Base-by-base conservation (phyloP, 768 basidiomycete genomes). In the Strobilomyces dryophilus region DNA sequence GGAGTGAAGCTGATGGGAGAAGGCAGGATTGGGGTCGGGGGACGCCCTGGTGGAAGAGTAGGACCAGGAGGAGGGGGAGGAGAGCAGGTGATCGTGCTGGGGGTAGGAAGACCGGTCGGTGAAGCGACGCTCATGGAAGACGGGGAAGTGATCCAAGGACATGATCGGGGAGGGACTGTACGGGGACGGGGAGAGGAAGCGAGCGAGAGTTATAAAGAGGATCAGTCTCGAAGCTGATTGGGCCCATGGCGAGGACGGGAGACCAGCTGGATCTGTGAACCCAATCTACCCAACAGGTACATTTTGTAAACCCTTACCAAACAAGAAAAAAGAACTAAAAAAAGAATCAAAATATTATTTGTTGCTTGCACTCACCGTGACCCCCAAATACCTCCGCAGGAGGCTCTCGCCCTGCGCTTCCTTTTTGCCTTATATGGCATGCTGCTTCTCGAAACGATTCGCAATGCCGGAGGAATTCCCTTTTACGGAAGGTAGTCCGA, bases 101-200 rank as follows among this genome's bases (percentile, higher is more conserved):
- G 58, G 42, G 57, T 62, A 66, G 0, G 66, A 56, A 4, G 49
- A 11, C 49, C 69, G 55, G 21, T 68, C 67, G 49, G 49, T 47
- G 55, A 69, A 69, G 53, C 68, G 68, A 56, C 70, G 61, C 9
- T 70, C 68, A 8, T 63, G 7, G 41, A 69, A 67, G n/a, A 69
- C 37, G 46, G 67, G 50, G 20, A 70, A 68, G 26, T 69, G 67
- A 69, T 69, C 67, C 60, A 69, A 53, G 1, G 68, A 69, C 69
- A 69, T 68, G 41, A 52, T 46, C 45, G 37, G 44, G 7, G 29
- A 6, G 4, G 20, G 12, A 20, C 8, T 4, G n/a, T 20, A 18
- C 2, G 3, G n/a, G 3, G 36, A n/a, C 21, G 44, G 44, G 58
- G 37, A 54, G 52, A 37, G 59, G 55, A 46, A 53, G 36, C 27